Base-by-base conservation (phyloP, 257 asterid species). In the Capsicum baccatum region DNA sequence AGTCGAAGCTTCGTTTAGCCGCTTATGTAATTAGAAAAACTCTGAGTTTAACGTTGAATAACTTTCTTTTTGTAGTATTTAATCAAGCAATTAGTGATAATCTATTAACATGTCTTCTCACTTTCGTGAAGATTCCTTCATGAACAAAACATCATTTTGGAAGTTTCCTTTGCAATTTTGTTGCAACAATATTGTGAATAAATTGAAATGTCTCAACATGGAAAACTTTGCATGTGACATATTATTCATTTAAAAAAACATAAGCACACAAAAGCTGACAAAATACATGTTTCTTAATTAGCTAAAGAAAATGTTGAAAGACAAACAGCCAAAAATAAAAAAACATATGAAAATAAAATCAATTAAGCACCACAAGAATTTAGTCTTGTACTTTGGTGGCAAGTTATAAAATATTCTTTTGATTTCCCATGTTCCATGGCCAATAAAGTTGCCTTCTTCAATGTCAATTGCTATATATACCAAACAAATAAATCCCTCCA, bases 101-200 rank as follows among this genome's bases (percentile, higher is more conserved):
- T 54, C n/a, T 47, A n/a, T 47, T 10, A 71, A 5, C 79, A 44
- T 71, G 79, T 73, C 59, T 73, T 73, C 80, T 73, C 80, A 73
- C 11, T 73, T 73, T 48, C 80, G 5, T 47, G 57, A 48, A 71
- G 79, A 70, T 70, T 42, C 56, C 71, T 12, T 12, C 12, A 16
- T 64, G 44, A 64, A 64, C 71, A 64, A 64, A 64, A 12, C 17
- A 64, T 64, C 42, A 11, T 66, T 66, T 33, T 6, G 71, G 12
- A 66, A 66, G 56, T 47, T 47, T 70, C 55, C 9, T 69, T 69
- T 69, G 33, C 55, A 42, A 69, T 16, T 16, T 69, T 8, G 6
- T 42, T 16, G 8, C 3, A 44, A 70, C 44, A 70, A 70, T 70
- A 26, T 26, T 26, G 35, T 44, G 57, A 44, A 26, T 26, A 26